These are phyloP conservation scores for Canavalia gladiata DNA, from an alignment of 306 rosid genomes.

Conservation along the genomic window DNA sequence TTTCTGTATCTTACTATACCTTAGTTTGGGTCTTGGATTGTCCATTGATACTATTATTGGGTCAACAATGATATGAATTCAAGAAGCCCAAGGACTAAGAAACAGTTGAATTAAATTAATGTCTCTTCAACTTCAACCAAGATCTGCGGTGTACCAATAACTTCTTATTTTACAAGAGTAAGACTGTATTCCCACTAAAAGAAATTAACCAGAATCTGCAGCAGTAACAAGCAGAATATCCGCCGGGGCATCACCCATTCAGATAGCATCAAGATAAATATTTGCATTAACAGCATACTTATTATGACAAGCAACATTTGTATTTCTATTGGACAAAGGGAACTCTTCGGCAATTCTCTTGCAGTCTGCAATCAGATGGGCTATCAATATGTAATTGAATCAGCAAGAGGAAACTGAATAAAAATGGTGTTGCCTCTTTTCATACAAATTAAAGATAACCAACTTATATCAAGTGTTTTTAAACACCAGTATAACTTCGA, in stretches of 20 bases:
- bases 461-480: not conserved
- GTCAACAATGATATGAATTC: not conserved
- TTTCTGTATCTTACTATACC: not conserved
- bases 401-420: not conserved
- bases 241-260: too few relatives aligned
- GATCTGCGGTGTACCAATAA: not conserved
- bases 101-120: not conserved
- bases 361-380: too few relatives aligned
- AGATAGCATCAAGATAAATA: too few relatives aligned
- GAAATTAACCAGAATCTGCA: too few relatives aligned
- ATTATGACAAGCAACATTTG: too few relatives aligned
- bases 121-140: not conserved
- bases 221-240: too few relatives aligned
- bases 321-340: too few relatives aligned
- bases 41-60: not conserved
- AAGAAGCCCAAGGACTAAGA: constrained; percentile 8
- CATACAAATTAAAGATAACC: too few relatives aligned
- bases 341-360: too few relatives aligned
- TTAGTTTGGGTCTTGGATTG: constrained; percentile 10
- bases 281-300: too few relatives aligned
- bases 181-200: too few relatives aligned
- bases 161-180: not conserved
- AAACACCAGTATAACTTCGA: not conserved
- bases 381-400: not conserved
- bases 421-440: not conserved